Base-by-base conservation (phyloP, 2,329 filamentous ascomycete species). In the Claviceps digitariae region DNA sequence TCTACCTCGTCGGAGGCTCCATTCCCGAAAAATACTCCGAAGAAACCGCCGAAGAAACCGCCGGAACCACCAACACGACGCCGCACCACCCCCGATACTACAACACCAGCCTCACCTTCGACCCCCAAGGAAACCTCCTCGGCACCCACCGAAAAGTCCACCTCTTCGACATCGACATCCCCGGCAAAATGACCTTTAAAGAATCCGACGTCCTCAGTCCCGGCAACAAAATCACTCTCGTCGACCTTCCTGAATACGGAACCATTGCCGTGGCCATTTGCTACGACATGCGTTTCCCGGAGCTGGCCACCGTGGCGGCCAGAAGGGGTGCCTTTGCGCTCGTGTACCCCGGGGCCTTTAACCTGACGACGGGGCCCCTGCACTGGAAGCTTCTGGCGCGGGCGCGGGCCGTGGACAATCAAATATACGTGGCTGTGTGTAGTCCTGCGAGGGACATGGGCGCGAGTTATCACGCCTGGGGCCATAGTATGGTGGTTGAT, bases 141-240 rank as follows among this genome's bases (percentile, higher is more conserved):
- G 88, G 83, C 6, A 87, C 83, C 2, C 90, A 97, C 68, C 82
- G 93, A 61, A 98, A 98, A 73, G 83, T 93, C 45, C 93, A 98
- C 70, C 78, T 98, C 45, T 98, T 98, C 69, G 93, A 97, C 70
- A 98, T 98, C 62, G 85, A 95, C 67, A 97, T 98, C 58, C 93
- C 93, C 0, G 91, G 90, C 57, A 90, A 90, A 72, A 95, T 98
- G 67, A 84, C 73, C 13, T 98, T 98, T 72, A 81, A 80, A 58
- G 93, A 98, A 71, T 90, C 84, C 52, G 90, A 96, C 57, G 89
- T 96, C 41, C 77, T 98, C 36, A 85, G 81, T 23, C 83, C 91
- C 0, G 93, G 93, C 0, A 85, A 91, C 71, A 84, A 87, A 64
- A 72, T 96, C 56, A 95, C 91, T 0, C 70, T 97, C 3, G 76